Evolutionary conservation across 768 basidiomycete species (phyloP).

Genomic region (Dictyophora rubrovolvata): DNA sequence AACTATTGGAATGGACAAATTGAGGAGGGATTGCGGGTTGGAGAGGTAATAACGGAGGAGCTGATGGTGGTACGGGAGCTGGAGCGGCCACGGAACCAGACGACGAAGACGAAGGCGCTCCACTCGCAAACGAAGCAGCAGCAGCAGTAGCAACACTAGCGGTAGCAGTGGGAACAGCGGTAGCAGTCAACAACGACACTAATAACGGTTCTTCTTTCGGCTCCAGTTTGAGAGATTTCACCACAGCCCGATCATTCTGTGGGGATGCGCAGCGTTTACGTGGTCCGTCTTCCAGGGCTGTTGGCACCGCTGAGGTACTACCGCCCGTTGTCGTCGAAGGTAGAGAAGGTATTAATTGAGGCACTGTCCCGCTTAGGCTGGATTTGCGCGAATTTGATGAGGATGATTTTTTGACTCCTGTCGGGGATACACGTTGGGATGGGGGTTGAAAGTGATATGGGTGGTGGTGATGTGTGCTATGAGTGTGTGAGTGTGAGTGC

Average conservation of each 20-base stretch:
- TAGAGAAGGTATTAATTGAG: not conserved
- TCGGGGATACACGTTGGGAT: not conserved
- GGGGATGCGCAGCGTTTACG: constrained; percentile 45
- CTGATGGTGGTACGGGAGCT: constrained; percentile 18
- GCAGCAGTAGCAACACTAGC: not conserved
- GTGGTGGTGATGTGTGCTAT: no score
- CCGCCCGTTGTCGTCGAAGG: no score
- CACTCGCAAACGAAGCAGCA: not conserved
- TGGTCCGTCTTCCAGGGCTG: constrained; percentile 27
- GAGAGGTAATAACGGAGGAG: constrained; percentile 16
- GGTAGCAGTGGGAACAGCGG: constrained; percentile 1
- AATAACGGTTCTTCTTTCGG: constrained; percentile 29
- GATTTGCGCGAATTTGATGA: not conserved
- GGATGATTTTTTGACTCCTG: not conserved
- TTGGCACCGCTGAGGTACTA: no score
- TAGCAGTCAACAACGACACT: constrained; percentile 13
- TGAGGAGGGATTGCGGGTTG: constrained; percentile 17
- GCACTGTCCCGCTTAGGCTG: not conserved
- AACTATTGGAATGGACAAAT: constrained; percentile 14
- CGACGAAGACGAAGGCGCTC: constrained; percentile 12
- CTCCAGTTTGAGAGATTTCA: constrained; percentile 41
- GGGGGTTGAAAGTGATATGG: not conserved
- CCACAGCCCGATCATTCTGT: constrained; percentile 31
- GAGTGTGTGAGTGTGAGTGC: not conserved
- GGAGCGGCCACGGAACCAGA: constrained; percentile 11